Evolutionary conservation across 495 filamentous ascomycete species (phyloP).

Genomic region (Aspergillus ostianus): DNA sequence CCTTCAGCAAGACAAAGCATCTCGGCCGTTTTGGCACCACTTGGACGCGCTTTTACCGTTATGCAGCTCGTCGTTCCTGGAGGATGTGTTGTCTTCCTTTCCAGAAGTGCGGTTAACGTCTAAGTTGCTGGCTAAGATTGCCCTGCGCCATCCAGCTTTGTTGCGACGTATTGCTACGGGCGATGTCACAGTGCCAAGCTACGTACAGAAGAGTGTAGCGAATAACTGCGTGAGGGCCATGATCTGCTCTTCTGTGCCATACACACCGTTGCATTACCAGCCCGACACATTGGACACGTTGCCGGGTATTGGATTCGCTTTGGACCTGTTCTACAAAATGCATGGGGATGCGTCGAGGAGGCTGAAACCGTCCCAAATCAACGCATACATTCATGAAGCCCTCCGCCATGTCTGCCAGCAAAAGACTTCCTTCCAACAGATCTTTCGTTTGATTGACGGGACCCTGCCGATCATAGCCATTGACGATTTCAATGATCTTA

Average conservation of each 20-base stretch:
- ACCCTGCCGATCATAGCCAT: neutral
- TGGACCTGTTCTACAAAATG: neutral
- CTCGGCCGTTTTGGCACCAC: neutral
- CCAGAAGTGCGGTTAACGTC: neutral
- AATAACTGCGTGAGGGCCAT: neutral
- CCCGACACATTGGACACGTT: neutral
- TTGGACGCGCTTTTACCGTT: neutral
- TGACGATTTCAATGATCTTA: neutral
- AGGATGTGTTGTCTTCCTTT: neutral
- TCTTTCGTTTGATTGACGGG: neutral
- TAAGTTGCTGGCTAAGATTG: neutral
- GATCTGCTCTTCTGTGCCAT: neutral
- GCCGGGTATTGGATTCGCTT: neutral
- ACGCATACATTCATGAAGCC: neutral
- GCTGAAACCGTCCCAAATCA: neutral
- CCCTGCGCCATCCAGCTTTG: neutral
- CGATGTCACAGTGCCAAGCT: neutral
- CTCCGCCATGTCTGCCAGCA: neutral
- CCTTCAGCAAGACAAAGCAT: neutral
- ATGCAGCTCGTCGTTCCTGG: neutral
- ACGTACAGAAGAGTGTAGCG: neutral
- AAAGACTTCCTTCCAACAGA: neutral
- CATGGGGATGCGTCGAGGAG: neutral
- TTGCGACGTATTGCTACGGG: neutral
- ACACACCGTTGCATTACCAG: neutral